phyloP scores from a whole-genome alignment of 179 eudicot species.

The Silene coronaria region DNA sequence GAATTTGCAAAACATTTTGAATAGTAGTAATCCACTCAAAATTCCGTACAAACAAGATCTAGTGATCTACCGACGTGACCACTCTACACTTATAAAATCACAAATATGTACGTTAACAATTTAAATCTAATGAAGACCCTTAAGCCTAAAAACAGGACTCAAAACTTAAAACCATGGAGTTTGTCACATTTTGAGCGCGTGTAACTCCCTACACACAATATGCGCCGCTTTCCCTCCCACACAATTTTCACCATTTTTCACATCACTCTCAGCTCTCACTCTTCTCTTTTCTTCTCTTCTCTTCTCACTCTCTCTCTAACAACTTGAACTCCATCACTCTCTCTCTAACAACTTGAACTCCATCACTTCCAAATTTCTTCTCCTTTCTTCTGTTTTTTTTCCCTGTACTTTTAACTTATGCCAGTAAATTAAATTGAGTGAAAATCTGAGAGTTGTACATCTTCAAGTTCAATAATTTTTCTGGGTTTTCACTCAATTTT shows the following conservation, averaged over 20 bases:
- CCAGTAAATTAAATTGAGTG: background rate
- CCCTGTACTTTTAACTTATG: too few relatives aligned
- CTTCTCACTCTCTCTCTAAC: slow-evolving; percentile 15
- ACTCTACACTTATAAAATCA: background rate
- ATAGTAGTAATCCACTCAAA: too few relatives aligned
- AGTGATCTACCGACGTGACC: background rate
- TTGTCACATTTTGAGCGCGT: slow-evolving; percentile 26
- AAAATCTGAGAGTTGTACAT: too few relatives aligned
- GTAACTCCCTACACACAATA: slow-evolving; percentile 6
- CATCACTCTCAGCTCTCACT: background rate
- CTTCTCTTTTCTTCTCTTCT: background rate
- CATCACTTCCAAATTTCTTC: background rate
- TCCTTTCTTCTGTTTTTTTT: background rate
- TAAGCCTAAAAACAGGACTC: background rate
- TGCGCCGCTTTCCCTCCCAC: slow-evolving; percentile 20
- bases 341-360: slow-evolving; percentile 1
- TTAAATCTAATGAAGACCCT: slow-evolving; percentile 22
- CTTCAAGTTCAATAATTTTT: background rate
- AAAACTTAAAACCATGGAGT: background rate
- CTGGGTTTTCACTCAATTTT: background rate
- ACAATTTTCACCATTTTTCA: slow-evolving; percentile 18
- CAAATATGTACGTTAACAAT: slow-evolving; percentile 35
- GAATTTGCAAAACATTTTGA: too few relatives aligned
- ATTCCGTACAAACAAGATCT: background rate
- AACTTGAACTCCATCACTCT: background rate